Evolutionary conservation across 2,329 filamentous ascomycete genomes (phyloP).

Genomic region (Xylaria sp.): DNA sequence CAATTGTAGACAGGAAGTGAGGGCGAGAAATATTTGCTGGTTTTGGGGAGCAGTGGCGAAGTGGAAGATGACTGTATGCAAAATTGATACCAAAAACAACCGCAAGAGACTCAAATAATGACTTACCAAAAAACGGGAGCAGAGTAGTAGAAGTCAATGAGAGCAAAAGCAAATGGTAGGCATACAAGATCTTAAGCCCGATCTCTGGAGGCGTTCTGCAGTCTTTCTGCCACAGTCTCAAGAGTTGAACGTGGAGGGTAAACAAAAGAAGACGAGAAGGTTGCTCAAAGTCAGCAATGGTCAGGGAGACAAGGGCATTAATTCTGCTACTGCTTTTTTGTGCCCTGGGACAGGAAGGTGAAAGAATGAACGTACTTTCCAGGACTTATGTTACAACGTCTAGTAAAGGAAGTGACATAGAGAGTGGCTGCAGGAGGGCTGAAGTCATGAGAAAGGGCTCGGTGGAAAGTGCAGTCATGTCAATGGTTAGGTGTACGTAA

Average conservation of each 20-base stretch:
- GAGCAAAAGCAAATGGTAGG: constrained; percentile 51
- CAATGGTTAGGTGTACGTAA: not conserved
- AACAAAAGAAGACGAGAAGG: constrained; percentile 29
- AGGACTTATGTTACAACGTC: not conserved
- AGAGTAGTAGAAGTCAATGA: constrained; percentile 32
- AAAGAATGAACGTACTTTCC: constrained; percentile 29
- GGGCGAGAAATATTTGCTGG: not conserved
- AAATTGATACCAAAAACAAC: not conserved
- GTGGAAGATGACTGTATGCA: not conserved
- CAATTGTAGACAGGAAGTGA: not conserved
- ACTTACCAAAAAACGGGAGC: constrained; percentile 44
- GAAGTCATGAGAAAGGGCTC: not conserved
- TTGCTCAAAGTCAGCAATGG: not conserved
- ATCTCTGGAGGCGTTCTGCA: constrained; percentile 43
- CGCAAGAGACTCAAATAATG: not conserved
- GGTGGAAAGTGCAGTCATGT: not conserved
- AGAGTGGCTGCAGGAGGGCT: constrained; percentile 1
- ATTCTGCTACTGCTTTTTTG: not conserved
- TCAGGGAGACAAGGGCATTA: not conserved
- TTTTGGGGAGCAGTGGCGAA: not conserved
- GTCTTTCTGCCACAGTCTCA: constrained; percentile 32
- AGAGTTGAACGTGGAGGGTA: constrained; percentile 35
- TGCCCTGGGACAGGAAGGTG: constrained; percentile 5
- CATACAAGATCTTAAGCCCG: constrained; percentile 53
- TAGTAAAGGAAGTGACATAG: constrained; percentile 19